Evolutionary conservation across 208 protist genomes (phyloP).

Genomic region (Crithidia acanthocephali): DNA sequence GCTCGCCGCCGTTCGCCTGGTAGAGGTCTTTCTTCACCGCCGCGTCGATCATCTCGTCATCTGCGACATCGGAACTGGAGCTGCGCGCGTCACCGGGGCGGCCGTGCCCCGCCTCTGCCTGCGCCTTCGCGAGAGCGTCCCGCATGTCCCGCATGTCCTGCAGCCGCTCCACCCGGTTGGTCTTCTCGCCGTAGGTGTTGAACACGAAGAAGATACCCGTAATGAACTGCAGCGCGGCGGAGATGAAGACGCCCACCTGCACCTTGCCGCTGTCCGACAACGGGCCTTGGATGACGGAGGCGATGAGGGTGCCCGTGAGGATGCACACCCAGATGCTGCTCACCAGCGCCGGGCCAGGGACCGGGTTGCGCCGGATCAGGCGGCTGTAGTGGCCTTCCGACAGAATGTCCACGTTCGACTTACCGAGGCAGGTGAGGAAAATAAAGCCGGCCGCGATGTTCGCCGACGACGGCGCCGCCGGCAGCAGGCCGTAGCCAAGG

Average conservation of each 20-base stretch:
- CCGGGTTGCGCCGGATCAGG: conserved; percentile 53
- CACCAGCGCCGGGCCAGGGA: conserved; percentile 56
- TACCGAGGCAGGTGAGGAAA: conserved; percentile 62
- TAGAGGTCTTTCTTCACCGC: not conserved
- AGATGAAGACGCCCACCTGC: conserved; percentile 58
- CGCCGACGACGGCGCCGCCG: conserved; percentile 39
- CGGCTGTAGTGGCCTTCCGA: conserved; percentile 84
- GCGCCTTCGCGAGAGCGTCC: conserved; percentile 13
- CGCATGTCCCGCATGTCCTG: conserved; percentile 35
- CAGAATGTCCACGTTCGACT: conserved; percentile 78
- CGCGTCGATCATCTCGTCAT: not conserved
- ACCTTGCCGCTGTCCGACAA: conserved; percentile 47
- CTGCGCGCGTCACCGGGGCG: not conserved
- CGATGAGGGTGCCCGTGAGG: conserved; percentile 51
- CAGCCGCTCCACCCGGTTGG: conserved; percentile 56
- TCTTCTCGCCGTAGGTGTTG: conserved; percentile 76
- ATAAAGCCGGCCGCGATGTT: conserved; percentile 52
- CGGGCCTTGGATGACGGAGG: conserved; percentile 55
- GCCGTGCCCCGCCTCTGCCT: not conserved
- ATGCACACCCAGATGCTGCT: conserved; percentile 81
- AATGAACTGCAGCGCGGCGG: conserved; percentile 57
- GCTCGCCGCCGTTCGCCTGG: not conserved
- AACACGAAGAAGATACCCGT: conserved; percentile 55
- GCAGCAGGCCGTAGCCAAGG: conserved; percentile 53
- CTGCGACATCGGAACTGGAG: not conserved